Base-by-base conservation (phyloP, 129 eudicot genomes). In the Flaveria sonorensis region DNA sequence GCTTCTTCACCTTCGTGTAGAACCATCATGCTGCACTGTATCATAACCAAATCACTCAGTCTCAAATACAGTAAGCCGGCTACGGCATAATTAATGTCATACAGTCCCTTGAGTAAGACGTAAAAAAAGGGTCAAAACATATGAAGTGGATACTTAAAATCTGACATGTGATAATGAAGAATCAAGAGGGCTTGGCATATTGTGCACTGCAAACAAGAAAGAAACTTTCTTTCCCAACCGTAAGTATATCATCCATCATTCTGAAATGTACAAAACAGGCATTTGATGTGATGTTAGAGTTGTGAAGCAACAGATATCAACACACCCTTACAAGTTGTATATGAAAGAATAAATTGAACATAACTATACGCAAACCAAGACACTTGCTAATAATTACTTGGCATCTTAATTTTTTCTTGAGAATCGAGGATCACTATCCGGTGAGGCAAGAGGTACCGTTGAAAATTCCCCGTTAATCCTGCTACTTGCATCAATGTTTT, bases 361-460 rank as follows among this genome's bases (percentile, higher is more conserved):
- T 63, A 55, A 67, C 78, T 82, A 78, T 81, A 73, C 19, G 63
- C 73, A 71, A 78, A 63, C 82, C 81, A 78, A 74, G 55, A 50
- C 57, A 61, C 21, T 30, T 77, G 8, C 79, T 19, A 66, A 57
- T 77, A 21, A 21, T 6, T 40, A 40, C 50, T 66, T 83, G 83
- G 76, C 84, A 83, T 84, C 89, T 86, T 67, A 85, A 86, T 65
- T 84, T 69, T 77, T 74, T 76, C 93, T 89, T 18, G 92, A 85
- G 32, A 81, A 28, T 77, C 80, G 82, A 32, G 73, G 67, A 81
- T 73, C 84, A 86, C 73, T 83, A 52, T 89, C 91, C 1, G 91
- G 87, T 71, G 95, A 83, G 12, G 90, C 83, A 4, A 91, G 89
- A 70, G 98, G 97, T 73, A 91, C 98, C 0, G 97, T 94, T 57